Conservation (phyloP, 805 yeast genomes). For the Suhomyces vadensis region DNA sequence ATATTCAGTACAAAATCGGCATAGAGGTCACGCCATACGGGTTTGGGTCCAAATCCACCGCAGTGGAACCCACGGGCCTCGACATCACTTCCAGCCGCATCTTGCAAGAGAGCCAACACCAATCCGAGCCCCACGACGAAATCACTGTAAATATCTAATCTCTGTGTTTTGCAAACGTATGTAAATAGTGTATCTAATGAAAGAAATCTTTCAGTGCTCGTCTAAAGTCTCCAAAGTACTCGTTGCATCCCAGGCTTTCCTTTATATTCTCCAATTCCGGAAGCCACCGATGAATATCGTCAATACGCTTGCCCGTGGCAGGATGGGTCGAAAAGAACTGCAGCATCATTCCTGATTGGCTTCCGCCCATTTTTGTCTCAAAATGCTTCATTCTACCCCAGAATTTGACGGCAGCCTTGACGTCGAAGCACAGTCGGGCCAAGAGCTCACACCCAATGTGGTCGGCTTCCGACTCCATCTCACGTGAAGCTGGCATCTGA, state of each 20-base stretch:
- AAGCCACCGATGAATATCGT: conserved; percentile 67
- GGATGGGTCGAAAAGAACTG: conserved; percentile 91
- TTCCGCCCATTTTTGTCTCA: conserved; percentile 40
- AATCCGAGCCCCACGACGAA: conserved; percentile 8
- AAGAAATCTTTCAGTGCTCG: neutral
- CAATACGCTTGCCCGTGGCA: conserved; percentile 68
- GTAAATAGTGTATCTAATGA: conserved; percentile 4
- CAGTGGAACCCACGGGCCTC: neutral
- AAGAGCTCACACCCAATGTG: conserved; percentile 88
- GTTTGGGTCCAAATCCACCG: conserved; percentile 10
- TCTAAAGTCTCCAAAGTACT: conserved; percentile 8
- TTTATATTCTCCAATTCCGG: conserved; percentile 52
- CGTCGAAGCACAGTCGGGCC: conserved; percentile 86
- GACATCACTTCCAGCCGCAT: neutral
- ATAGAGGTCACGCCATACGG: conserved; percentile 19
- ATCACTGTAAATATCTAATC: conserved; percentile 15
- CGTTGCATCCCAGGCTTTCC: conserved; percentile 44
- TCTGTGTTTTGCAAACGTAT: too few relatives aligned
- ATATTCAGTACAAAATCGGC: conserved; percentile 18
- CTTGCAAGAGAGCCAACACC: neutral
- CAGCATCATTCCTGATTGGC: conserved; percentile 29
- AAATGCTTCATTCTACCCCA: conserved; percentile 77
- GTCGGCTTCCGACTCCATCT: conserved; percentile 96
- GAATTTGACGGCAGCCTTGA: conserved; percentile 67
- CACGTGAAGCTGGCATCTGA: conserved; percentile 83